A percentile compares a stretch with the other conserved stretches of the same genome.
Conservation (phyloP, 202 grass and related monocot species). For the Musa balbisiana region DNA sequence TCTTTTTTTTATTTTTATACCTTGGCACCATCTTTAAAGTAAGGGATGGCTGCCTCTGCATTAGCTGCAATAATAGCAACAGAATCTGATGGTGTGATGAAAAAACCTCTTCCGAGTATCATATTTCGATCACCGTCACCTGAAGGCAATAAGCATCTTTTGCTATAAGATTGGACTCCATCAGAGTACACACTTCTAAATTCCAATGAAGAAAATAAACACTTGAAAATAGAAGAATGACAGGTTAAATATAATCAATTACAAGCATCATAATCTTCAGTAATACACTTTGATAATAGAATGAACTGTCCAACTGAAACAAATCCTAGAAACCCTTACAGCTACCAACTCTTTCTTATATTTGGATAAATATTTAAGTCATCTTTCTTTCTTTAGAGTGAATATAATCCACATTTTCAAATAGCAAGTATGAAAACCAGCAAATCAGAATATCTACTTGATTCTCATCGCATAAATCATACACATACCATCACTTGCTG, state of each 20-base stretch:
- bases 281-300: not conserved
- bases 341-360: not conserved
- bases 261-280: not conserved
- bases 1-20: constrained; percentile 26
- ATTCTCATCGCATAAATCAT: not conserved
- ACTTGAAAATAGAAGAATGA: not conserved
- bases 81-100: constrained; percentile 95
- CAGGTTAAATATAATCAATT: not conserved
- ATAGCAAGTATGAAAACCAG: not conserved
- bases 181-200: not conserved
- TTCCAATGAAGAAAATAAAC: not conserved
- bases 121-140: constrained; percentile 93
- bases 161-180: not conserved
- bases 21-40: constrained; percentile 76
- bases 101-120: constrained; percentile 82
- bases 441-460: not conserved
- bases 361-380: not conserved
- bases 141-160: constrained; percentile 11
- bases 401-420: not conserved
- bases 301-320: not conserved
- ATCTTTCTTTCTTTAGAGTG: not conserved
- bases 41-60: constrained; percentile 71
- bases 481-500: constrained; percentile 86
- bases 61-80: constrained; percentile 93
- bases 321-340: not conserved